Evolutionary conservation across 495 filamentous ascomycete species (phyloP).

Genomic region (Penicillium steckii): DNA sequence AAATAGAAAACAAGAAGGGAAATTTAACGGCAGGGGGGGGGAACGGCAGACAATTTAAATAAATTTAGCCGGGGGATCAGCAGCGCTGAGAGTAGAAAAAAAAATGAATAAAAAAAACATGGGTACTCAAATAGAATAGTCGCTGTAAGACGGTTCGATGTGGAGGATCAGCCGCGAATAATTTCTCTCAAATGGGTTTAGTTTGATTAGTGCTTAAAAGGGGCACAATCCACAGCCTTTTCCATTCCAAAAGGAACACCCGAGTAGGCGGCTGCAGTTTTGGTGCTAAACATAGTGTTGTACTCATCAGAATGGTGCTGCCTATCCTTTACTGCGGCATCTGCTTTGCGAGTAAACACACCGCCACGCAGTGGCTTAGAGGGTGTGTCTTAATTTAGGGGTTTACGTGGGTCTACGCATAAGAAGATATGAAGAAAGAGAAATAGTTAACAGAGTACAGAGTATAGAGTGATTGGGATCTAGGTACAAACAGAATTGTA

Average conservation of each 20-base stretch:
- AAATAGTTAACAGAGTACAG: too few relatives aligned
- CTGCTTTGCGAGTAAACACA: constrained; percentile 1
- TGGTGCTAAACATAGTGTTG: constrained; percentile 17
- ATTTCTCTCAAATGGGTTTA: constrained; percentile 3
- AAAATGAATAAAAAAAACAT: background rate
- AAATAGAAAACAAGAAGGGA: too few relatives aligned
- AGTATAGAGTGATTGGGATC: too few relatives aligned
- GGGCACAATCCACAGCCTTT: background rate
- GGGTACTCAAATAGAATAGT: background rate
- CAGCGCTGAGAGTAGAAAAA: constrained; percentile 4
- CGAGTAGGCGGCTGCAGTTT: background rate
- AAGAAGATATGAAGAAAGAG: too few relatives aligned
- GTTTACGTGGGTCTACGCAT: background rate
- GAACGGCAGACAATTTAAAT: constrained; percentile 10
- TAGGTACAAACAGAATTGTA: too few relatives aligned
- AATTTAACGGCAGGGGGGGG: background rate
- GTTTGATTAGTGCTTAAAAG: constrained; percentile 2
- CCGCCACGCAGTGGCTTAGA: constrained; percentile 9
- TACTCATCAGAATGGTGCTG: constrained; percentile 22
- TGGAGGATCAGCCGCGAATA: constrained; percentile 22
- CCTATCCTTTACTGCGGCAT: constrained; percentile 10
- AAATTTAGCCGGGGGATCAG: constrained; percentile 4
- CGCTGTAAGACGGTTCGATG: constrained; percentile 6
- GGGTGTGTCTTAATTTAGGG: constrained; percentile 1
- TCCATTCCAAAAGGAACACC: background rate